phyloP scores from a whole-genome alignment of 371 early-diverging fungal genomes.

The Mucor mucedo region DNA sequence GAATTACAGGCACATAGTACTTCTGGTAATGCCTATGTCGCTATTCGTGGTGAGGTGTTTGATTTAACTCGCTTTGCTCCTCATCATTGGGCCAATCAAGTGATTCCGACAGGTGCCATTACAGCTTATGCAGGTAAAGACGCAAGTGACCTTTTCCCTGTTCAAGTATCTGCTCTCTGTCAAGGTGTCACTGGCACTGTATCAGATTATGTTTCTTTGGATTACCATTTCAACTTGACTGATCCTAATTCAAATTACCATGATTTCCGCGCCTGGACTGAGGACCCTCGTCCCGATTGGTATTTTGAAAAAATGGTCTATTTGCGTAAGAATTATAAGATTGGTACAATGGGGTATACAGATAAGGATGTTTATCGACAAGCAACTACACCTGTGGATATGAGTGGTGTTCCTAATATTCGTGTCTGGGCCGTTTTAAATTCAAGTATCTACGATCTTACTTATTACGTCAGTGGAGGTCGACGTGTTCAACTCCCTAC shows the following conservation, averaged over 20 bases:
- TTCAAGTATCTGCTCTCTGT: slow-evolving; percentile 69
- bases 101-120: slow-evolving; percentile 55
- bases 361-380: slow-evolving; percentile 38
- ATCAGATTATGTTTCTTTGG: slow-evolving; percentile 38
- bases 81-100: slow-evolving; percentile 53
- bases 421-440: slow-evolving; percentile 62
- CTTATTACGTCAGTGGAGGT: slow-evolving; percentile 56
- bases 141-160: slow-evolving; percentile 73
- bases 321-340: slow-evolving; percentile 58
- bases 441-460: slow-evolving; percentile 63
- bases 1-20: slow-evolving; percentile 48
- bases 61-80: slow-evolving; percentile 70
- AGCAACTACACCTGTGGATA: slow-evolving; percentile 38
- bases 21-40: slow-evolving; percentile 56
- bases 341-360: slow-evolving; percentile 49
- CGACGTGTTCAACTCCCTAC: slow-evolving; percentile 28
- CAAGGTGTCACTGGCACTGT: slow-evolving; percentile 47
- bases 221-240: slow-evolving; percentile 46
- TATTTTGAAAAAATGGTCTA: slow-evolving; percentile 55
- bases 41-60: slow-evolving; percentile 77
- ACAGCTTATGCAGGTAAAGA: slow-evolving; percentile 72
- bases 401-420: slow-evolving; percentile 22
- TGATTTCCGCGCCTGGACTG: slow-evolving; percentile 44
- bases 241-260: slow-evolving; percentile 47
- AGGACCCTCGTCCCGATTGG: slow-evolving; percentile 58